Conservation (phyloP, 2,329 filamentous ascomycete species). For the Apiospora malaysiana region DNA sequence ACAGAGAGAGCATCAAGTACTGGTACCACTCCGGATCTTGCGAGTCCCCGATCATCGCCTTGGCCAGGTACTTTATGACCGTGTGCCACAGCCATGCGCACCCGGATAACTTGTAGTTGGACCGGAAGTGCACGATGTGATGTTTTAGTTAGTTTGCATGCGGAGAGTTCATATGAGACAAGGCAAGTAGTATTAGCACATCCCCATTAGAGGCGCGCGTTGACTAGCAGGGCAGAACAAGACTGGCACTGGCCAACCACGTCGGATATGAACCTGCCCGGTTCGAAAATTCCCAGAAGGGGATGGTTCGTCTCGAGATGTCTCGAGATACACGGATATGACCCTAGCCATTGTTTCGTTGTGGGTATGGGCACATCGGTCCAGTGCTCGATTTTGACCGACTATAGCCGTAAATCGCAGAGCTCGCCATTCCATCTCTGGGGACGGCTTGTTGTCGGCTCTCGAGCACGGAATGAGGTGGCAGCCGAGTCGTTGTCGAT, state of each 20-base stretch:
- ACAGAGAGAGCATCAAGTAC: conserved; percentile 46
- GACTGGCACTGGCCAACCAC: conserved; percentile 34
- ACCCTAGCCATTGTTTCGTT: conserved; percentile 37
- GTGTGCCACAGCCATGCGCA: conserved; percentile 48
- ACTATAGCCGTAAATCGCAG: conserved; percentile 37
- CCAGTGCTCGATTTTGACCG: conserved; percentile 41
- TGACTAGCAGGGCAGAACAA: conserved; percentile 44
- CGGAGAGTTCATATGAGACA: no score
- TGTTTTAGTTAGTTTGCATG: conserved; percentile 47
- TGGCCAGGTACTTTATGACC: conserved; percentile 46
- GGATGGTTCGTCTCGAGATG: conserved; percentile 47
- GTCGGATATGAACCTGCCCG: conserved; percentile 41
- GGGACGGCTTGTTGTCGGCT: not conserved
- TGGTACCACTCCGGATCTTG: conserved; percentile 40
- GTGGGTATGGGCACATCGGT: conserved; percentile 38
- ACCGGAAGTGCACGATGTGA: conserved; percentile 45
- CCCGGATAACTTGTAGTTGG: conserved; percentile 38
- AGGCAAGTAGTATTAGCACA: conserved; percentile 31
- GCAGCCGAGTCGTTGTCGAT: conserved; percentile 4
- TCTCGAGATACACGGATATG: conserved; percentile 44
- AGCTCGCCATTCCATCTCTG: not conserved
- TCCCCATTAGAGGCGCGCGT: conserved; percentile 42
- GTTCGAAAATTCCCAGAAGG: conserved; percentile 43
- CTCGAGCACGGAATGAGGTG: not conserved
- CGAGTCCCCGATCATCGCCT: conserved; percentile 41